Evolutionary conservation across 2,329 filamentous ascomycete genomes (phyloP).

Genomic region (Beauveria sp.): DNA sequence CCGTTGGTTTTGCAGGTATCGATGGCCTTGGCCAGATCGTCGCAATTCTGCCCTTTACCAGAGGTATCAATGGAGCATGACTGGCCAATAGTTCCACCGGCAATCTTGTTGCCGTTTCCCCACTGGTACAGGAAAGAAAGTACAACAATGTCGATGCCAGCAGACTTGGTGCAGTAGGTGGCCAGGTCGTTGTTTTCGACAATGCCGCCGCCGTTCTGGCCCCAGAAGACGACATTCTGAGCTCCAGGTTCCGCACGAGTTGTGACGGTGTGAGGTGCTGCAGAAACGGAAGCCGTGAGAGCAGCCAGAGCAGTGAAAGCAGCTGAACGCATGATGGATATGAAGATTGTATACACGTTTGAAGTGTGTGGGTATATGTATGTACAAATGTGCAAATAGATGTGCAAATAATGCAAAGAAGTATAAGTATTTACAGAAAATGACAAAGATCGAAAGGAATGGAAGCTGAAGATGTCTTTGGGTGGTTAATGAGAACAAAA

Average conservation of each 20-base stretch:
- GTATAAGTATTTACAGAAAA: neutral
- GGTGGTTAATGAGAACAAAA: neutral
- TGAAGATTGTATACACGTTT: neutral
- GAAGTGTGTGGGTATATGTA: neutral
- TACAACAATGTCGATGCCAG: constrained; percentile 34
- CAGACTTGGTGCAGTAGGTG: constrained; percentile 27
- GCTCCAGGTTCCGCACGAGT: constrained; percentile 15
- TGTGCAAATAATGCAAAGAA: neutral
- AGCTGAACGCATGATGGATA: neutral
- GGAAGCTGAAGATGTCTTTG: neutral
- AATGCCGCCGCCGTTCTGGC: constrained; percentile 18
- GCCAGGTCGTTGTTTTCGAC: constrained; percentile 29
- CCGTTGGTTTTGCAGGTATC: constrained; percentile 12
- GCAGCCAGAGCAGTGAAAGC: neutral
- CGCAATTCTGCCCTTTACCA: constrained; percentile 23
- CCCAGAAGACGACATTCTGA: constrained; percentile 25
- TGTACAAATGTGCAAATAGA: neutral
- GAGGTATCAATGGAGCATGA: constrained; percentile 27
- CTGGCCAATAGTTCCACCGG: constrained; percentile 32
- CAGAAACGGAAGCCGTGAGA: constrained; percentile 8
- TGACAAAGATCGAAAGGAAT: neutral
- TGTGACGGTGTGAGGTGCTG: neutral
- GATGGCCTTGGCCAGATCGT: constrained; percentile 10
- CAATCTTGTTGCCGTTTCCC: constrained; percentile 26
- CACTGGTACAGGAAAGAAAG: constrained; percentile 33